These are phyloP conservation scores for Rhododendron henanense DNA, from an alignment of 148 eudicot genomes.

Conservation along the genomic window DNA sequence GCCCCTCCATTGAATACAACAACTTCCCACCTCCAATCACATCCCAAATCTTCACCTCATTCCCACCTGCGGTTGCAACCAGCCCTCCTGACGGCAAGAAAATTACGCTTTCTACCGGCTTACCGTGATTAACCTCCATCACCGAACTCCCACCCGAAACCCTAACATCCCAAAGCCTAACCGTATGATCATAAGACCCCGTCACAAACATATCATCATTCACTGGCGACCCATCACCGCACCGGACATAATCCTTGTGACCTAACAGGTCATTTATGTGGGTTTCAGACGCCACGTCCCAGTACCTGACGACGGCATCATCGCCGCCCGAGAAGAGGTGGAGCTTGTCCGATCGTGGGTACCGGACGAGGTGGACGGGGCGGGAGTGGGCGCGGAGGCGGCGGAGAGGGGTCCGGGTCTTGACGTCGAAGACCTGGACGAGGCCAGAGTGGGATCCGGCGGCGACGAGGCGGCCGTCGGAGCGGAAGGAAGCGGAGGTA, in stretches of 20 bases:
- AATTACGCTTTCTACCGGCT: constrained; percentile 72
- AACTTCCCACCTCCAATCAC: constrained; percentile 85
- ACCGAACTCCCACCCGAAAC: constrained; percentile 31
- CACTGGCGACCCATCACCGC: constrained; percentile 55
- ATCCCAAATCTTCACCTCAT: constrained; percentile 91
- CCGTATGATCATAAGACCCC: constrained; percentile 77
- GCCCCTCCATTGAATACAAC: constrained; percentile 68
- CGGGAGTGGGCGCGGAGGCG: constrained; percentile 49
- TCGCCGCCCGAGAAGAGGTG: constrained; percentile 74
- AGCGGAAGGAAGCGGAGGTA: constrained; percentile 62
- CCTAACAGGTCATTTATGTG: constrained; percentile 37
- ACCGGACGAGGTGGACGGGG: constrained; percentile 53
- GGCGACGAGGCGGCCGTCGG: constrained; percentile 67
- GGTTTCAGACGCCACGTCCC: constrained; percentile 71
- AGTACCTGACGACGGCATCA: constrained; percentile 66
- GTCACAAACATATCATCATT: constrained; percentile 76
- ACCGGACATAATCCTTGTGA: constrained; percentile 83
- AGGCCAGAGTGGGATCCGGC: constrained; percentile 50
- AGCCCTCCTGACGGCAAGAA: constrained; percentile 80
- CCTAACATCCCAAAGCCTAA: constrained; percentile 90
- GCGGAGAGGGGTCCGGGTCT: constrained; percentile 46
- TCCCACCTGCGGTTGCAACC: constrained; percentile 80
- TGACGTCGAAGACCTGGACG: constrained; percentile 61
- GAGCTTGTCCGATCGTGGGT: constrained; percentile 53
- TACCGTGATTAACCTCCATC: constrained; percentile 69